A percentile compares a stretch with the other conserved stretches of the same genome.
Conservation (phyloP, 2,329 filamentous ascomycete species). For the Sclerotinia glacialis region DNA sequence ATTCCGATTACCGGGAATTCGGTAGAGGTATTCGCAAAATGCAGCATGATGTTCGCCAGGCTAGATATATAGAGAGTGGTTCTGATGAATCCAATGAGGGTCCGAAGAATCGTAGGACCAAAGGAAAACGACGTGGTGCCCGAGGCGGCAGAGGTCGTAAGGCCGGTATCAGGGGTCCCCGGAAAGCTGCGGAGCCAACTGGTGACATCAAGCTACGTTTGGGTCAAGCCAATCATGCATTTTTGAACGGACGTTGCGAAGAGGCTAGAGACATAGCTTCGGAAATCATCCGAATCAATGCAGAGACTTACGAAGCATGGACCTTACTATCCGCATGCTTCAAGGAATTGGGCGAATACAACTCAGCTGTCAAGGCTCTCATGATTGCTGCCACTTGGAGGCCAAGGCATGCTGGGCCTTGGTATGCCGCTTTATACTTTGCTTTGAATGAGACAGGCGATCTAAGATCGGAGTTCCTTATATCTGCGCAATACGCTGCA, state of each 20-base stretch:
- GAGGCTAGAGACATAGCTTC: slow-evolving; percentile 57
- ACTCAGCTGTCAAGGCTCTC: slow-evolving; percentile 57
- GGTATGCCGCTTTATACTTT: slow-evolving; percentile 58
- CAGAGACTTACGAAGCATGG: slow-evolving; percentile 65
- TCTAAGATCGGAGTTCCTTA: slow-evolving; percentile 46
- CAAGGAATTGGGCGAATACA: slow-evolving; percentile 55
- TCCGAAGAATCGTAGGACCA: not conserved
- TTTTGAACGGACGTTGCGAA: slow-evolving; percentile 59
- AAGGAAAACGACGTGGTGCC: slow-evolving; percentile 14
- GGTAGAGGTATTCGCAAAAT: slow-evolving; percentile 43
- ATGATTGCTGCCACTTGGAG: slow-evolving; percentile 61
- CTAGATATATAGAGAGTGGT: slow-evolving; percentile 26
- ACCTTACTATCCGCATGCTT: slow-evolving; percentile 59
- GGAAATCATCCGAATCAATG: slow-evolving; percentile 66
- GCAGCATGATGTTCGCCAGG: slow-evolving; percentile 34
- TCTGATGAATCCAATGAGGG: slow-evolving; percentile 7
- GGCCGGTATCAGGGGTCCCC: slow-evolving; percentile 40
- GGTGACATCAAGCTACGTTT: slow-evolving; percentile 69
- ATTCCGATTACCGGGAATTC: slow-evolving; percentile 45
- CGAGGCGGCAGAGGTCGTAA: slow-evolving; percentile 8
- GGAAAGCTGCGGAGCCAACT: slow-evolving; percentile 63
- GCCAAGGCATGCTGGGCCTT: slow-evolving; percentile 57
- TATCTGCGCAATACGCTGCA: slow-evolving; percentile 58
- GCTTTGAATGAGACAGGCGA: slow-evolving; percentile 52
- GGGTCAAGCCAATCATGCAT: slow-evolving; percentile 64